phyloP scores from a whole-genome alignment of 2,329 filamentous ascomycete genomes.

The Ceratocystiopsis minuta region DNA sequence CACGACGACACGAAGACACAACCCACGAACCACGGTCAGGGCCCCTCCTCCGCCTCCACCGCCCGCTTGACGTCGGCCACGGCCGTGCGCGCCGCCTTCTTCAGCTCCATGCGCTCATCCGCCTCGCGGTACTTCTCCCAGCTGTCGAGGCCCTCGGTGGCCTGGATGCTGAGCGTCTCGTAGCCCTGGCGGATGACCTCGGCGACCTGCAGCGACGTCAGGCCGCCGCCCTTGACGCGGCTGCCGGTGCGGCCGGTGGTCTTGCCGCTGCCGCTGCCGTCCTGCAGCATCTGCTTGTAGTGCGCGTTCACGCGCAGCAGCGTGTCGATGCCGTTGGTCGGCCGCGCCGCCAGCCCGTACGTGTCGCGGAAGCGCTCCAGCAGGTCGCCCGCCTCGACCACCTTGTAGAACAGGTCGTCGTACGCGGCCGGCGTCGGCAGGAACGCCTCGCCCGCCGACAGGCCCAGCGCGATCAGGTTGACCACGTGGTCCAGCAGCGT shows the following conservation, averaged over 20 bases:
- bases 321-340: constrained; percentile 60
- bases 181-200: constrained; percentile 93
- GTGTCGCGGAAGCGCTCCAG: constrained; percentile 66
- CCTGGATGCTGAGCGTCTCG: constrained; percentile 81
- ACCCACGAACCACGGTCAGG: too few relatives aligned
- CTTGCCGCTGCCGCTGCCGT: constrained; percentile 12
- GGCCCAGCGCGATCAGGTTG: constrained; percentile 64
- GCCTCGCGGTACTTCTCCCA: constrained; percentile 80
- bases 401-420: constrained; percentile 96
- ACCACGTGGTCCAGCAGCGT: constrained; percentile 60
- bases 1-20: not conserved
- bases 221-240: constrained; percentile 14
- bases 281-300: constrained; percentile 63
- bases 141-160: constrained; percentile 67
- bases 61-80: constrained; percentile 37
- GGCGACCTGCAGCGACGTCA: constrained; percentile 71
- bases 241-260: constrained; percentile 21
- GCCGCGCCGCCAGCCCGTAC: constrained; percentile 38
- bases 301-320: constrained; percentile 68
- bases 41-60: constrained; percentile 2
- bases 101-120: constrained; percentile 67
- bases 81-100: constrained; percentile 66
- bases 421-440: constrained; percentile 74
- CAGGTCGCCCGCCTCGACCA: constrained; percentile 78
- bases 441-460: constrained; percentile 80